phyloP scores from a whole-genome alignment of 1,284 basidiomycete species.

The Butyriboletus pseudospeciosus region DNA sequence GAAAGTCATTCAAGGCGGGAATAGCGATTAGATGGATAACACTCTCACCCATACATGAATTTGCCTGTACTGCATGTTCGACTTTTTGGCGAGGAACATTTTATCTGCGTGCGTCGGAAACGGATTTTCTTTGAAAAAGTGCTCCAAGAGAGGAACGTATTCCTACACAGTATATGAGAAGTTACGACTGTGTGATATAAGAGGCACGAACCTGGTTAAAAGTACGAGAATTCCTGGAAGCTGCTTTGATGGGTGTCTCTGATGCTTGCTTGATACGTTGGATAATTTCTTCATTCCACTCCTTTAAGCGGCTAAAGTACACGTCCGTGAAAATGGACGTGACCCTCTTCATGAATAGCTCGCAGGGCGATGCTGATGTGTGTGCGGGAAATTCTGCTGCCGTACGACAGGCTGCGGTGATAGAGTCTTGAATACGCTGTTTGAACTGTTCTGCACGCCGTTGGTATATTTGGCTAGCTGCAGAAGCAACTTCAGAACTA shows the following conservation, averaged over 20 bases:
- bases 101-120: constrained; percentile 49
- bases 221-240: not conserved
- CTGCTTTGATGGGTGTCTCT: rapidly evolving
- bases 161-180: constrained; percentile 28
- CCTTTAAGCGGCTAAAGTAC: not conserved
- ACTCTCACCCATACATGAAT: constrained; percentile 55
- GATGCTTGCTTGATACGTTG: not conserved
- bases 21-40: rapidly evolving
- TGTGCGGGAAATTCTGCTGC: not conserved
- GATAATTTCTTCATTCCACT: constrained; percentile 8
- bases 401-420: not conserved
- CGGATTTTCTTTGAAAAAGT: constrained; percentile 48
- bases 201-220: constrained; percentile 8
- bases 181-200: rapidly evolving
- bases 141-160: constrained; percentile 45
- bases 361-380: rapidly evolving
- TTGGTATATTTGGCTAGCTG: not conserved
- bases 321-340: not conserved
- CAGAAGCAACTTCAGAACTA: not conserved
- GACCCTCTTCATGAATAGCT: not conserved
- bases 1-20: not conserved
- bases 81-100: constrained; percentile 38
- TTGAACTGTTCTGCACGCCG: not conserved
- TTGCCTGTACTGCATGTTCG: constrained; percentile 48
- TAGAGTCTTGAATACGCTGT: not conserved